phyloP scores from a whole-genome alignment of 257 asterid species.

The Fraxinus excelsior region DNA sequence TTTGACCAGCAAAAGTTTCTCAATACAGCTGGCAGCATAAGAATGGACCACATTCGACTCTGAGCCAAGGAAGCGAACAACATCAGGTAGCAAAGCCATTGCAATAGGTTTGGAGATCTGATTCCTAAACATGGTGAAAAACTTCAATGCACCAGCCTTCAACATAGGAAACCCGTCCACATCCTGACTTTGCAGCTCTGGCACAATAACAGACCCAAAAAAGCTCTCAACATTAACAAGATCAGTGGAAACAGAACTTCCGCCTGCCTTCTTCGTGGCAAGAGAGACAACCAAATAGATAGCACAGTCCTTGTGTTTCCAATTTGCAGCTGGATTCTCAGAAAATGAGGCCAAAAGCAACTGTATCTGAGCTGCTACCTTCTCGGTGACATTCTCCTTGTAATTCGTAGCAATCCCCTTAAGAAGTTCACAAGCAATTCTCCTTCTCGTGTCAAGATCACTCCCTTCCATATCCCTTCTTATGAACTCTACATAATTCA shows the following conservation, averaged over 20 bases:
- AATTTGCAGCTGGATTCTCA: conserved; percentile 69
- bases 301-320: conserved; percentile 98
- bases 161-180: conserved; percentile 81
- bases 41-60: conserved; percentile 93
- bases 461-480: conserved; percentile 99
- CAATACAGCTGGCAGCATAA: conserved; percentile 96
- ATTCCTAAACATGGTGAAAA: conserved; percentile 83
- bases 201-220: conserved; percentile 78
- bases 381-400: conserved; percentile 76
- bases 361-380: conserved; percentile 70
- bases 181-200: conserved; percentile 78
- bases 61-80: conserved; percentile 68
- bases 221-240: conserved; percentile 83
- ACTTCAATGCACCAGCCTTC: conserved; percentile 94
- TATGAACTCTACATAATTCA: conserved; percentile 85
- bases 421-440: conserved; percentile 96
- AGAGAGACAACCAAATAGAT: conserved; percentile 86
- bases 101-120: conserved; percentile 73
- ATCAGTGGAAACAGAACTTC: conserved; percentile 78
- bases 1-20: conserved; percentile 80
- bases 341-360: conserved; percentile 65
- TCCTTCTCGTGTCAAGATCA: conserved; percentile 92
- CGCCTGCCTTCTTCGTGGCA: conserved; percentile 82
- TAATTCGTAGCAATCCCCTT: conserved; percentile 84
- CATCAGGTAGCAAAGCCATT: conserved; percentile 75